These are phyloP conservation scores for Brettanomyces custersianus DNA, from an alignment of 805 yeast genomes.

Conservation along the genomic window DNA sequence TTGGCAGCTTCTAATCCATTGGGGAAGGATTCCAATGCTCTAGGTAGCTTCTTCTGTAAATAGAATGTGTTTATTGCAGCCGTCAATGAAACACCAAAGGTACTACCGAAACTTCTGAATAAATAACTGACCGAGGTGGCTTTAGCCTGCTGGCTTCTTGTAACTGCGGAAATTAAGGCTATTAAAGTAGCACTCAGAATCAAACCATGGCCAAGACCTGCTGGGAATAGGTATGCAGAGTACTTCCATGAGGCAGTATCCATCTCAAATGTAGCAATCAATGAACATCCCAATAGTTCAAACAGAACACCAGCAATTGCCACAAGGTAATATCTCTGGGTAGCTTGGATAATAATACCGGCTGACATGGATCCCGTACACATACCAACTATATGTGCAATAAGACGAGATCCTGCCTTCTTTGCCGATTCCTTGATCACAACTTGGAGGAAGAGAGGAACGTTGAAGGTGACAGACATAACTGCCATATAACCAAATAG, in stretches of 20 bases:
- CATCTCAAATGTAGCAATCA: not conserved
- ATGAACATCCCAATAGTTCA: not conserved
- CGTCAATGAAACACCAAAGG: constrained; percentile 36
- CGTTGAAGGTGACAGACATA: constrained; percentile 1
- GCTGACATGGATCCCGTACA: constrained; percentile 1
- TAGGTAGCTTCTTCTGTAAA: constrained; percentile 1
- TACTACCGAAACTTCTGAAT: constrained; percentile 46
- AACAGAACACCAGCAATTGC: constrained; percentile 1
- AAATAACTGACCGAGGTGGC: constrained; percentile 86
- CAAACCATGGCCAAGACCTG: constrained; percentile 1
- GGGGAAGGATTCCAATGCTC: not conserved
- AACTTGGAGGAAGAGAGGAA: not conserved
- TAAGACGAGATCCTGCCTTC: constrained; percentile 1
- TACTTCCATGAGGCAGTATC: not conserved
- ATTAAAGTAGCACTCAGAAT: constrained; percentile 35
- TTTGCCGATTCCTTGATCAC: not conserved
- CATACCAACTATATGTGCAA: constrained; percentile 1
- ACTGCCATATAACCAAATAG: constrained; percentile 1
- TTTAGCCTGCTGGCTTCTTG: constrained; percentile 63
- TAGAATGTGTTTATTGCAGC: not conserved
- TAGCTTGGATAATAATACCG: not conserved
- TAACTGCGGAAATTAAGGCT: constrained; percentile 71
- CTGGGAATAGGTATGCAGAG: not conserved
- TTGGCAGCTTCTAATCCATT: not conserved
- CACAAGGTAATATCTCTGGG: constrained; percentile 1